Conservation (phyloP, 257 asterid genomes). For the Solanum chilense region DNA sequence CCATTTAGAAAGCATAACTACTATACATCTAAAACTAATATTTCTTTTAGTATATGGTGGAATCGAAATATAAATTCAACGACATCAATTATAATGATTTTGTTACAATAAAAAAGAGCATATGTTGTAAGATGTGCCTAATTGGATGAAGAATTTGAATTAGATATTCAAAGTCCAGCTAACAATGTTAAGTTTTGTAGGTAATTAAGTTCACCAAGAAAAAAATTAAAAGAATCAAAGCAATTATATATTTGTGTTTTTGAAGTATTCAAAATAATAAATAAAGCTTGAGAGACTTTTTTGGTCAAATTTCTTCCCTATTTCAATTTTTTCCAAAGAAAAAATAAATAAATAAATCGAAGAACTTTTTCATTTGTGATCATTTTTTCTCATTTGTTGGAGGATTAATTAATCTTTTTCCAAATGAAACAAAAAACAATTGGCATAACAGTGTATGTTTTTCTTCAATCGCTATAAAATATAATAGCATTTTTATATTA, state of each 20-base stretch:
- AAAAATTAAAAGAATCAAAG: no score
- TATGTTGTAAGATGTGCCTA: neutral
- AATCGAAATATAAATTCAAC: neutral
- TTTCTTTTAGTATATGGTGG: neutral
- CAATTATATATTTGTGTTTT: no score
- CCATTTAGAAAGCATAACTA: neutral
- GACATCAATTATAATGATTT: neutral
- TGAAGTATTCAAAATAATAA: neutral
- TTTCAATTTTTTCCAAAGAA: neutral
- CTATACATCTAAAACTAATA: neutral
- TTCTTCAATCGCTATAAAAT: neutral
- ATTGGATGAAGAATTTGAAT: neutral
- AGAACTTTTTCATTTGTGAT: neutral
- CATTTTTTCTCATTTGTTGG: neutral
- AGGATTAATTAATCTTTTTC: neutral
- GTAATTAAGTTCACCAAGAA: neutral
- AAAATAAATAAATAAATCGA: neutral
- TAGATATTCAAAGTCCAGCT: neutral
- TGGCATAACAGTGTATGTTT: neutral
- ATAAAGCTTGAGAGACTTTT: neutral
- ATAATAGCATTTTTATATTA: neutral
- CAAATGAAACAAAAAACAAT: neutral
- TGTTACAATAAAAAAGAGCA: neutral
- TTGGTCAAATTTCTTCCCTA: neutral
- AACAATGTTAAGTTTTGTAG: neutral